These are phyloP conservation scores for Rugonectria rugulosa DNA, from an alignment of 2,329 filamentous ascomycete species.

Conservation along the genomic window DNA sequence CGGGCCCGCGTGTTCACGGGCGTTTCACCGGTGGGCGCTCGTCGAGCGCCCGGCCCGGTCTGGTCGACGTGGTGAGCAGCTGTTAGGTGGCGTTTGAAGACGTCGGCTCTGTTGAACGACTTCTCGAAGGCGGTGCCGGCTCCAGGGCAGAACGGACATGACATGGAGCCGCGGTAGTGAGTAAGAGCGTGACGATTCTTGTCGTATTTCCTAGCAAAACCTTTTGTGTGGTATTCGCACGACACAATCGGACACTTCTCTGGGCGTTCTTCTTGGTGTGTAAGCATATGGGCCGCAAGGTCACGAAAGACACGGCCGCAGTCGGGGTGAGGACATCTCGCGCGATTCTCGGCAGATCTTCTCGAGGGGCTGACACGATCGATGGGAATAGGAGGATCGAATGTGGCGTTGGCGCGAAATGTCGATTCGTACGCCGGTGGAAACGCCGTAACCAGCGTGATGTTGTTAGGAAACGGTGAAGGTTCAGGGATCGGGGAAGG, in stretches of 20 bases:
- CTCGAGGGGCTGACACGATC: constrained; percentile 41
- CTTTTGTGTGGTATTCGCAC: constrained; percentile 93
- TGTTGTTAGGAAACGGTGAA: constrained; percentile 10
- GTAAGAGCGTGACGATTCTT: constrained; percentile 96
- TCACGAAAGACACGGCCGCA: constrained; percentile 69
- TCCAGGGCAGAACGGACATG: constrained; percentile 94
- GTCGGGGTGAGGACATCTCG: constrained; percentile 63
- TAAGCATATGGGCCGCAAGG: constrained; percentile 90
- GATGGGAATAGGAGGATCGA: constrained; percentile 37
- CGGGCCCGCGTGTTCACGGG: constrained; percentile 69
- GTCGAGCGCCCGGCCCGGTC: constrained; percentile 81
- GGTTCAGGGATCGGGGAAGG: constrained; percentile 25
- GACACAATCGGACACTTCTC: constrained; percentile 95
- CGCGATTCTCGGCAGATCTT: constrained; percentile 50
- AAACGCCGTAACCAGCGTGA: constrained; percentile 5
- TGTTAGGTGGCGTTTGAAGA: constrained; percentile 95
- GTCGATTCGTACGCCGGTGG: constrained; percentile 25
- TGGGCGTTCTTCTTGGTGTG: constrained; percentile 90
- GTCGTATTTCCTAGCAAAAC: constrained; percentile 96
- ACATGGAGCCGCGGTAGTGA: constrained; percentile 98
- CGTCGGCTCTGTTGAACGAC: constrained; percentile 94
- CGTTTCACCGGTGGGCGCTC: constrained; percentile 28
- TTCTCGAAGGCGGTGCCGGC: constrained; percentile 89
- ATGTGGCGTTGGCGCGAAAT: constrained; percentile 16
- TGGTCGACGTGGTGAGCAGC: constrained; percentile 95